Percentiles rank a stretch among this genome's conserved stretches.
Conservation (phyloP, 225 moss, liverwort and hornwort genomes). For the Pleurozium schreberi region DNA sequence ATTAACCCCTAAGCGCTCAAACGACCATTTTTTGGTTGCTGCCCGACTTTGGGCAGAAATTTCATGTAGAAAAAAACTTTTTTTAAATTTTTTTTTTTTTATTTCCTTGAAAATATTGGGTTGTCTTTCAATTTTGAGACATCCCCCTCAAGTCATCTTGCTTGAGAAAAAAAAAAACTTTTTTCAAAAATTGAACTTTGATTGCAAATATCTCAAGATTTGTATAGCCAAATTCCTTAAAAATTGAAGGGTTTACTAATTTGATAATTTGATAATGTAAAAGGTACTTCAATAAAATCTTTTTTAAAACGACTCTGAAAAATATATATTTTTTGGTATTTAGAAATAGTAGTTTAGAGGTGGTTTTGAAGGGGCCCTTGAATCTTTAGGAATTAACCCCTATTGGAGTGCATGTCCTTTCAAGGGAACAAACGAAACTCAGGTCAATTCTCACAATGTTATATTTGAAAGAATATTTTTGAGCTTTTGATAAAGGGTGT, state of each 20-base stretch:
- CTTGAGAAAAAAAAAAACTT: accelerated
- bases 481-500: neutral
- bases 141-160: accelerated
- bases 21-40: neutral
- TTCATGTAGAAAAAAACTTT: no score
- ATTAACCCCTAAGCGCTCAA: accelerated
- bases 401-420: accelerated
- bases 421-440: accelerated
- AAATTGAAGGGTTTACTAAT: neutral
- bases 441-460: accelerated
- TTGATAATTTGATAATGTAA: neutral
- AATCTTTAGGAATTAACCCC: no score
- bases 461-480: neutral
- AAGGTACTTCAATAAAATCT: accelerated
- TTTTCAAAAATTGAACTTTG: neutral
- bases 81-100: no score
- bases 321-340: no score
- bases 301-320: neutral
- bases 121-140: no score
- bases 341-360: neutral
- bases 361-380: no score
- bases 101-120: no score
- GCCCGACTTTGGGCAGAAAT: no score
- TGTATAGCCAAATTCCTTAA: neutral
- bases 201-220: neutral